Percentiles rank a stretch among this genome's conserved stretches.
phyloP scores from a whole-genome alignment of 306 rosid genomes.

The Sophora flavescens region DNA sequence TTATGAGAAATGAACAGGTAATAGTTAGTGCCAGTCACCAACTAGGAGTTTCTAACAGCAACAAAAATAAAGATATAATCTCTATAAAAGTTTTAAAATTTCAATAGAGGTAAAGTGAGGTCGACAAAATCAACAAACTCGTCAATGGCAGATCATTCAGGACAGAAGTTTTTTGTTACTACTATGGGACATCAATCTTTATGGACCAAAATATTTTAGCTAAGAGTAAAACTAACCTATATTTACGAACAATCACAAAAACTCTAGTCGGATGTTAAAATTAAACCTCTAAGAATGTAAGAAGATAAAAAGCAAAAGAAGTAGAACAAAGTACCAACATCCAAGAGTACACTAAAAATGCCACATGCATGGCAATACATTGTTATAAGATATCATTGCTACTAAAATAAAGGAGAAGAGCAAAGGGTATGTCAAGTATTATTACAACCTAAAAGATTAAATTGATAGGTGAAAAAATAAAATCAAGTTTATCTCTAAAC shows the following conservation, averaged over 20 bases:
- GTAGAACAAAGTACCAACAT: neutral
- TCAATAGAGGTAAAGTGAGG: neutral
- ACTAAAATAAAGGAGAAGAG: too few relatives aligned
- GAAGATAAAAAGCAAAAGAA: neutral
- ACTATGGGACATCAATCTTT: neutral
- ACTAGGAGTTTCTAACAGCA: too few relatives aligned
- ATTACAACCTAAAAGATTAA: neutral
- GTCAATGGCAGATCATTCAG: slow-evolving; percentile 14
- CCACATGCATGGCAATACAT: neutral
- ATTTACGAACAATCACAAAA: neutral
- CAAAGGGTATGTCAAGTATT: neutral
- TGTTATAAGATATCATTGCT: too few relatives aligned
- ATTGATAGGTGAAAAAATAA: neutral
- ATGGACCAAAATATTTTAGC: neutral
- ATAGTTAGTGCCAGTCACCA: too few relatives aligned
- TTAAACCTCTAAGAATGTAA: neutral
- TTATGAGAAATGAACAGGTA: too few relatives aligned
- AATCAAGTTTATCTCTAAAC: neutral
- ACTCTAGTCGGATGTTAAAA: neutral
- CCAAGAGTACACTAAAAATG: neutral
- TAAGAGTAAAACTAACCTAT: too few relatives aligned
- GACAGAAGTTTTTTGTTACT: neutral
- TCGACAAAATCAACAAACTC: neutral
- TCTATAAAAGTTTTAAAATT: neutral
- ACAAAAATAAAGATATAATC: neutral